Base-by-base conservation (phyloP, 371 early-diverging fungal genomes). In the Capniomyces stellatus region DNA sequence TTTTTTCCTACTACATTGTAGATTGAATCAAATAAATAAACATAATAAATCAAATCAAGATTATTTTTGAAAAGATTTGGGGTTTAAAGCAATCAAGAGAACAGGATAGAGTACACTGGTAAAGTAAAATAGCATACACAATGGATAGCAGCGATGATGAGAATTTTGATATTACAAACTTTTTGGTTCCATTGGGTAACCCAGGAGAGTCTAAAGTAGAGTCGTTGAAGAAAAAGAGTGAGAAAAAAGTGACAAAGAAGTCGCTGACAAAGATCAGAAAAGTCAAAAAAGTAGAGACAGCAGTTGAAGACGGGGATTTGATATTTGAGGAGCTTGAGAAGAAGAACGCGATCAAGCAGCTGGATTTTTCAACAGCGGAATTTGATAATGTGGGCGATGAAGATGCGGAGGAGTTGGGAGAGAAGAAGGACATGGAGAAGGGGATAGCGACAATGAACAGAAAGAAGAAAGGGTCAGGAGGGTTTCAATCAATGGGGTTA, bases 401-500 rank as follows among this genome's bases (percentile, higher is more conserved):
- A 10, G 35, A 35, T 15, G 56, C 28, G 4, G 35, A 35, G 15
- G 35, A 35, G 52, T 53, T 52, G 50, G 59, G 30, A 62, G 56
- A 52, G 58, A 70, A 52, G 52, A n/a, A n/a, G n/a, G n/a, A n/a
- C n/a, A n/a, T n/a, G n/a, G 35, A 35, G 15, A 15, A 35, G 35
- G 35, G 15, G 6, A 10, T 35, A 10, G 15, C 15, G 15, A 35
- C 6, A 35, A 35, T 10, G 35, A 92, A 89, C 67, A 75, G 85
- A 54, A 93, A 88, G 63, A 81, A 85, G 60, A 85, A 86, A 58
- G 89, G 92, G 59, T 89, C 90, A 0, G 95, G 95, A 27, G 93
- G 93, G 42, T 94, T 96, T 66, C 95, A 92, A 66, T 85, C 90
- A 13, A 93, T 95, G 95, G 96, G 92, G 71, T 69, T 66, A 59